Evolutionary conservation across 371 early-diverging fungal species (phyloP).

Genomic region (Entomophthora muscae): DNA sequence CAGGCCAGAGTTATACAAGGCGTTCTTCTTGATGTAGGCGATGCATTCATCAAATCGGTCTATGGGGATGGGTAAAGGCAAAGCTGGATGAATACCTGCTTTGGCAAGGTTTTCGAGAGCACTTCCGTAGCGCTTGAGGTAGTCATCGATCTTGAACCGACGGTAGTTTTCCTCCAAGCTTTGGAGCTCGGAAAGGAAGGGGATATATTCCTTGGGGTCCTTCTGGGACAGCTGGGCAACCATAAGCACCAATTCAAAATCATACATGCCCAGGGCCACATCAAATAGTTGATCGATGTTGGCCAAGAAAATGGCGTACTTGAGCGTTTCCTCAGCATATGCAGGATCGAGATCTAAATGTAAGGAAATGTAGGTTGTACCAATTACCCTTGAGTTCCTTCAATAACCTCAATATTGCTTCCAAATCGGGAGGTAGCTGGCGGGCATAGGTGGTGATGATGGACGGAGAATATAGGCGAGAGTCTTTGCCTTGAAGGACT

Average conservation of each 20-base stretch:
- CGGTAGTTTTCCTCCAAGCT: slow-evolving; percentile 52
- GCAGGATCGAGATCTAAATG: slow-evolving; percentile 21
- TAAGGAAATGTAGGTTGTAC: no score
- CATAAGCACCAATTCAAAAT: slow-evolving; percentile 76
- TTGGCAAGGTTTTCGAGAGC: slow-evolving; percentile 52
- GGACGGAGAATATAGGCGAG: slow-evolving; percentile 49
- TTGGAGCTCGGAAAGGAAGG: slow-evolving; percentile 69
- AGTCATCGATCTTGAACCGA: slow-evolving; percentile 73
- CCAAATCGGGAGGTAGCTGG: slow-evolving; percentile 68
- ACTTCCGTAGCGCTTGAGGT: slow-evolving; percentile 43
- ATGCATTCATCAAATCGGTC: slow-evolving; percentile 41
- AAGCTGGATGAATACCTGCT: slow-evolving; percentile 21
- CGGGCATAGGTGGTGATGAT: slow-evolving; percentile 75
- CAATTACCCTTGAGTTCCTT: slow-evolving; percentile 32
- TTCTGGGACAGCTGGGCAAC: slow-evolving; percentile 84
- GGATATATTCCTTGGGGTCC: slow-evolving; percentile 90
- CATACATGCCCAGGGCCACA: slow-evolving; percentile 87
- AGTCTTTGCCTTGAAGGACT: slow-evolving; percentile 36
- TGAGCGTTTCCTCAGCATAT: slow-evolving; percentile 67
- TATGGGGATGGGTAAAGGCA: background rate
- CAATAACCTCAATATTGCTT: slow-evolving; percentile 50
- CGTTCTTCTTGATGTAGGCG: slow-evolving; percentile 38
- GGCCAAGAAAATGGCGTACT: slow-evolving; percentile 80
- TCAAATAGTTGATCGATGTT: slow-evolving; percentile 73
- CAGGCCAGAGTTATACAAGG: slow-evolving; percentile 42